These are phyloP conservation scores for Aspergillus diversus DNA, from an alignment of 495 filamentous ascomycete species.

Conservation along the genomic window DNA sequence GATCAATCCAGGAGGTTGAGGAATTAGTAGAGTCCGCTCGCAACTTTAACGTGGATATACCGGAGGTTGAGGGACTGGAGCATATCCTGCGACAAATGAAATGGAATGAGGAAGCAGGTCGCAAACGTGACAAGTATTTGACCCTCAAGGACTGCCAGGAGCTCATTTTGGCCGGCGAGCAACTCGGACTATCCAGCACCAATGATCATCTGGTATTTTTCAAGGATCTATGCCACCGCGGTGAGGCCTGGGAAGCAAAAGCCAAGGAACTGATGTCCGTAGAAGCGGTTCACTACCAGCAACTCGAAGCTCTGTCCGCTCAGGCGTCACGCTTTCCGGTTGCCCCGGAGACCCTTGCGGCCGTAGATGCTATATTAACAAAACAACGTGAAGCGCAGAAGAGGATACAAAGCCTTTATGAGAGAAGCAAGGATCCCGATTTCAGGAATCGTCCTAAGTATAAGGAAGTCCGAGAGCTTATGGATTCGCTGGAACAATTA, in stretches of 20 bases:
- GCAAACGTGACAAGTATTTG: slow-evolving; percentile 62
- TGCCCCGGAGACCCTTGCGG: slow-evolving; percentile 74
- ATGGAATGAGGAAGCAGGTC: slow-evolving; percentile 81
- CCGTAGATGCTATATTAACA: slow-evolving; percentile 88
- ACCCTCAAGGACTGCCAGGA: slow-evolving; percentile 77
- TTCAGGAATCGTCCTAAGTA: slow-evolving; percentile 84
- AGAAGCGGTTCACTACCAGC: slow-evolving; percentile 88
- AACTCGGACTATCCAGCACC: slow-evolving; percentile 73
- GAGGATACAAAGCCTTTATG: slow-evolving; percentile 78
- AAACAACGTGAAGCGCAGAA: slow-evolving; percentile 95
- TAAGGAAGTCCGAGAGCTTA: slow-evolving; percentile 84
- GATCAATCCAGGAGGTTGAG: slow-evolving; percentile 75
- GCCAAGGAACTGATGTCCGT: slow-evolving; percentile 91
- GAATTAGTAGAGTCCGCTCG: slow-evolving; percentile 87
- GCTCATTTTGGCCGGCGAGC: slow-evolving; percentile 73
- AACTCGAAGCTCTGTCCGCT: slow-evolving; percentile 85
- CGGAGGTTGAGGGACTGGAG: slow-evolving; percentile 85
- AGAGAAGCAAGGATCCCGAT: slow-evolving; percentile 74
- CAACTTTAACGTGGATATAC: slow-evolving; percentile 91
- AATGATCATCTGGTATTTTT: slow-evolving; percentile 78
- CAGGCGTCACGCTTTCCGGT: slow-evolving; percentile 81
- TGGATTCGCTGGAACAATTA: slow-evolving; percentile 81
- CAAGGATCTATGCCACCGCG: slow-evolving; percentile 72
- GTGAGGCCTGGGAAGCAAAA: slow-evolving; percentile 90
- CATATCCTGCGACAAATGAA: slow-evolving; percentile 80